These are phyloP conservation scores for Metschnikowia continentalis DNA, from an alignment of 805 yeast species.

Conservation along the genomic window DNA sequence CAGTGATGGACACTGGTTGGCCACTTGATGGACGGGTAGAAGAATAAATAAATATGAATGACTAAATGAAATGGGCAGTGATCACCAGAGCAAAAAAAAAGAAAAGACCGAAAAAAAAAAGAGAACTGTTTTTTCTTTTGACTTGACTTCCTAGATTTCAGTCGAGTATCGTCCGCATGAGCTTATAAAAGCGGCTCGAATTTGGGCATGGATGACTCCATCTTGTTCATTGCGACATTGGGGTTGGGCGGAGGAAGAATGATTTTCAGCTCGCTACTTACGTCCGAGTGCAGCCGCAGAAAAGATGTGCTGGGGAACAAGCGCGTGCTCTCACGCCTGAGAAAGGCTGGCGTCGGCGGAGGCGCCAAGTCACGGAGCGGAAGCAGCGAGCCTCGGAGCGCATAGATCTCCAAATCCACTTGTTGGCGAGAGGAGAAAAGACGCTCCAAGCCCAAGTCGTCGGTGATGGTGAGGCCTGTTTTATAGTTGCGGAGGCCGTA, in stretches of 20 bases:
- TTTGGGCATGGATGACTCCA: conserved; percentile 10
- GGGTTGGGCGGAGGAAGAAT: conserved; percentile 10
- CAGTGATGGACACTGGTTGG: too few species aligned
- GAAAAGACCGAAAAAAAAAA: too few species aligned
- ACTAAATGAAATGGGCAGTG: too few species aligned
- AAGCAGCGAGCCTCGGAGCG: conserved; percentile 14
- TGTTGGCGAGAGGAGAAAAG: conserved; percentile 27
- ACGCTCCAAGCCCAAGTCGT: conserved; percentile 38
- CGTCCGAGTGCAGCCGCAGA: conserved; percentile 32
- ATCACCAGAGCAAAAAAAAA: too few species aligned
- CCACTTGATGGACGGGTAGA: too few species aligned
- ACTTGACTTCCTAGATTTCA: background rate
- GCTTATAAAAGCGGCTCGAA: conserved; percentile 15
- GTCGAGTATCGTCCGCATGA: background rate
- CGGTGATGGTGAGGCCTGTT: conserved; percentile 24
- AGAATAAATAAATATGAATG: too few species aligned
- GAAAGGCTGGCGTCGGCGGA: background rate
- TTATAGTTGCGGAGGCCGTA: conserved; percentile 26
- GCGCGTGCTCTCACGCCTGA: conserved; percentile 1
- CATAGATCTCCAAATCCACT: conserved; percentile 36
- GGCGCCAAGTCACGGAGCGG: conserved; percentile 1
- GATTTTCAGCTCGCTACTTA: conserved; percentile 13
- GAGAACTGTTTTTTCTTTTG: background rate
- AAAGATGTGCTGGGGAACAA: conserved; percentile 17
- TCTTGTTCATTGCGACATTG: background rate